A percentile compares a stretch with the other conserved stretches of the same genome.
These are phyloP conservation scores for Avena sativa DNA, from an alignment of 176 grass and related monocot species.

Conservation along the genomic window DNA sequence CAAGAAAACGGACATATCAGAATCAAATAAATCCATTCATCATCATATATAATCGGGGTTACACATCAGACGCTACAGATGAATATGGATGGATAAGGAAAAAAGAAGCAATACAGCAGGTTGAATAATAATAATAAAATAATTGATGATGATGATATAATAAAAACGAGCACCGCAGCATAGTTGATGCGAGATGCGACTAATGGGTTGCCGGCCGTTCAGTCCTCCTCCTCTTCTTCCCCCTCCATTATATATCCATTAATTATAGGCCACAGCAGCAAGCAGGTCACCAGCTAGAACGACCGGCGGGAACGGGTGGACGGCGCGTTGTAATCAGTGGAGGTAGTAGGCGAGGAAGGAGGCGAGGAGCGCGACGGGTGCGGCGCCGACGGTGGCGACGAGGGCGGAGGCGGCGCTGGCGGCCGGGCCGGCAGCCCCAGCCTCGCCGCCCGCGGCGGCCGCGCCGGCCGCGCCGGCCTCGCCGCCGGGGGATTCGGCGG, in stretches of 20 bases:
- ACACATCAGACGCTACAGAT: too few relatives aligned
- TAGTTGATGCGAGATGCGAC: too few relatives aligned
- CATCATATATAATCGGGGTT: too few relatives aligned
- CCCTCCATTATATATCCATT: background rate
- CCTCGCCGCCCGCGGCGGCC: background rate
- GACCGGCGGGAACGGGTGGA: background rate
- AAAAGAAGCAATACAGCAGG: too few relatives aligned
- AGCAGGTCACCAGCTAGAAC: background rate
- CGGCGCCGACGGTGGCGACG: background rate
- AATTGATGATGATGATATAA: too few relatives aligned
- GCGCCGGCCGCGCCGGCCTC: background rate
- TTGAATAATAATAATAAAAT: too few relatives aligned
- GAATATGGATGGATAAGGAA: too few relatives aligned
- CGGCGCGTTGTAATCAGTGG: slow-evolving; percentile 27
- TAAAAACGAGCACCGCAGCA: too few relatives aligned
- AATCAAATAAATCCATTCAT: too few relatives aligned
- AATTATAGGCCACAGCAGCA: background rate
- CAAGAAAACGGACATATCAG: too few relatives aligned
- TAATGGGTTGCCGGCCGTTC: too few relatives aligned
- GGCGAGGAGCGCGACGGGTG: slow-evolving; percentile 27
- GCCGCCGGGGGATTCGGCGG: background rate
- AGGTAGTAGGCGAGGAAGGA: slow-evolving; percentile 60
- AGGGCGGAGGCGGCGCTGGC: background rate
- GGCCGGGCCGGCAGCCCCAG: background rate
- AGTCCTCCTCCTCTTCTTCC: too few relatives aligned